Base-by-base conservation (phyloP, 805 yeast species). In the Schwanniomyces polymorphus region DNA sequence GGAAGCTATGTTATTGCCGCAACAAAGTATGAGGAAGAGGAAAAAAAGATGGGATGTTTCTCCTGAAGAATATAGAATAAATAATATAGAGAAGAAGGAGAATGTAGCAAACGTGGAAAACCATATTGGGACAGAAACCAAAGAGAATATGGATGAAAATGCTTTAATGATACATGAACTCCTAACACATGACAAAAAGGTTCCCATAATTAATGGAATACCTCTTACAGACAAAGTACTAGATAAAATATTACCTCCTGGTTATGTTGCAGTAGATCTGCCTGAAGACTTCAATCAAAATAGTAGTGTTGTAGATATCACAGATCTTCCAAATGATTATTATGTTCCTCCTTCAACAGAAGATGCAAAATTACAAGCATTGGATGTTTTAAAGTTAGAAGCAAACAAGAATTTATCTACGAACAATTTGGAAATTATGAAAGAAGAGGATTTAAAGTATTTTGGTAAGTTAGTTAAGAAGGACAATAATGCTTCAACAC, bases 391-490 rank as follows among this genome's bases (percentile, higher is more conserved):
- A 34, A 50, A 38, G 26, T 46, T 27, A 60, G 72, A 50, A 56
- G 49, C 79, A 23, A 74, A 83, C 1, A 67, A 79, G 2, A 84
- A 82, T 18, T 72, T 85, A 1, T 86, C 91, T 0, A 90, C 85
- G 0, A 75, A 76, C 33, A 91, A 86, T 27, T 61, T 90, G 11
- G 84, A 81, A 57, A 84, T 72, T 58, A 84, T 88, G 65, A 87
- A 82, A 55, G 84, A 82, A 29, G 81, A 82, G 34, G 97, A 91
- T 61, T 71, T 79, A 61, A 80, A 80, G 59, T 79, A 85, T 57
- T 91, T 91, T 63, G 85, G 86, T 0, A 79, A 80, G 50, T 74
- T 88, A 8, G 51, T 63, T 0, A 52, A 59, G 7, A 65, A 63
- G 21, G 59, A 68, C 27, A 31, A 48, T 21, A 41, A 49, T 2